Base-by-base conservation (phyloP, 176 grass and related monocot genomes). In the Aegilops umbellulata region DNA sequence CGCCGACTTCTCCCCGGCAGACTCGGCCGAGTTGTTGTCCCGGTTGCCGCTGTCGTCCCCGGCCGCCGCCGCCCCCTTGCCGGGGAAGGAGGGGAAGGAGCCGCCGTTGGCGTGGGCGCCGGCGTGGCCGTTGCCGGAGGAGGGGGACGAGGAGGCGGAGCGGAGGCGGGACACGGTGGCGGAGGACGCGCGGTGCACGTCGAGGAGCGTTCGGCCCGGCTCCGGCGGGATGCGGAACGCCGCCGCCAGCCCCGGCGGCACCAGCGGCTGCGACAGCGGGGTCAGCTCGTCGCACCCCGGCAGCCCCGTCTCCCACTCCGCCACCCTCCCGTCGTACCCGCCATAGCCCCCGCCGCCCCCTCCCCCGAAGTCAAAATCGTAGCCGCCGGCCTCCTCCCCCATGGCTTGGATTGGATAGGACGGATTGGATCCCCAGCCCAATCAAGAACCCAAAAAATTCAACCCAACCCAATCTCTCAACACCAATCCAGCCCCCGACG, bases 151-250 rank as follows among this genome's bases (percentile, higher is more conserved):
- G 30, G 31, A 15, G 74, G 86, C 1, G 20, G 72, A 75, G 27
- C 86, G 84, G 64, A 99, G 90, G 51, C 86, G 65, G 29, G 93
- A 92, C 24, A 98, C 75, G 24, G 96, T 94, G 10, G 89, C 69
- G 13, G 76, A 80, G 36, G 94, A 95, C 1, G 96, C 94, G 16
- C 90, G 87, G 86, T 90, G 88, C 69, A 99, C 84, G 78, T 99
- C 97, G 10, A 96, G 67, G 2, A 73, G 72, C 8, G 94, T 92
- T 0, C 88, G 92, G 1, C 90, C 85, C 4, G 90, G 92, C 69
- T 99, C 94, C 42, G 94, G 92, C 78, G 84, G 83, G 88, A 99
- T 96, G 77, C 92, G 86, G 84, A 99, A 99, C 25, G 92, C 94
- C 1, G 94, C 84, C 0, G 97, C 97, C 6, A 98, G 84, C 0